phyloP scores from a whole-genome alignment of 2,329 filamentous ascomycete genomes.

The Clarireedia paspali region DNA sequence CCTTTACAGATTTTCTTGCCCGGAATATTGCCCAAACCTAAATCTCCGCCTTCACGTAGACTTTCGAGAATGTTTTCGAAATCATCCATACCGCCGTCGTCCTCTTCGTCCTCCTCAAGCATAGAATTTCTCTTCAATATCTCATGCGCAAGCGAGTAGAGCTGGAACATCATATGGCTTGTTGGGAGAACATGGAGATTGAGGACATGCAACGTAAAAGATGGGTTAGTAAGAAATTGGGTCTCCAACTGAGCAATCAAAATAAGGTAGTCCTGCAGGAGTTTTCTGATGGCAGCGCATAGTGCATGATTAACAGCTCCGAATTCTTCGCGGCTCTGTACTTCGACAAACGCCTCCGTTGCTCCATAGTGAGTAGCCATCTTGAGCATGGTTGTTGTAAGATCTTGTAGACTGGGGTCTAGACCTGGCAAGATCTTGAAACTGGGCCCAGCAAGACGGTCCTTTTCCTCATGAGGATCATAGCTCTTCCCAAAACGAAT shows the following conservation, averaged over 20 bases:
- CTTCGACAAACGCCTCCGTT: conserved; percentile 86
- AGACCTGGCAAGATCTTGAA: conserved; percentile 77
- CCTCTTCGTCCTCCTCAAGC: conserved; percentile 68
- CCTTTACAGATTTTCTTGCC: conserved; percentile 93
- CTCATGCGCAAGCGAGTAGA: conserved; percentile 83
- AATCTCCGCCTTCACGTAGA: conserved; percentile 76
- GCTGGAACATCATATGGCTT: conserved; percentile 81
- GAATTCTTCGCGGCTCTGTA: conserved; percentile 87
- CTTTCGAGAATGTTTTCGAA: conserved; percentile 91
- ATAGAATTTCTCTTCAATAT: conserved; percentile 82
- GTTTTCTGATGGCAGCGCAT: conserved; percentile 86
- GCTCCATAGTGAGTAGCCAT: conserved; percentile 93
- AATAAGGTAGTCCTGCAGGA: conserved; percentile 88
- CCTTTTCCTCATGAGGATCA: conserved; percentile 77
- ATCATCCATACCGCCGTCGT: conserved; percentile 59
- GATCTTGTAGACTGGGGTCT: conserved; percentile 83
- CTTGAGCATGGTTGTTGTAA: conserved; percentile 81
- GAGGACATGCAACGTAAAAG: conserved; percentile 87
- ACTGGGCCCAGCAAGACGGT: conserved; percentile 72
- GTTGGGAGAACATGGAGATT: conserved; percentile 88
- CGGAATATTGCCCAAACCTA: conserved; percentile 69
- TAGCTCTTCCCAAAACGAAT: conserved; percentile 80
- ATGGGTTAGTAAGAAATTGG: conserved; percentile 79
- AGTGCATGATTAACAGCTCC: conserved; percentile 92
- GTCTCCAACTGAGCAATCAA: conserved; percentile 90